A percentile compares a stretch with the other conserved stretches of the same genome.
Conservation (phyloP, 495 filamentous ascomycete genomes). For the Platismatia glauca region DNA sequence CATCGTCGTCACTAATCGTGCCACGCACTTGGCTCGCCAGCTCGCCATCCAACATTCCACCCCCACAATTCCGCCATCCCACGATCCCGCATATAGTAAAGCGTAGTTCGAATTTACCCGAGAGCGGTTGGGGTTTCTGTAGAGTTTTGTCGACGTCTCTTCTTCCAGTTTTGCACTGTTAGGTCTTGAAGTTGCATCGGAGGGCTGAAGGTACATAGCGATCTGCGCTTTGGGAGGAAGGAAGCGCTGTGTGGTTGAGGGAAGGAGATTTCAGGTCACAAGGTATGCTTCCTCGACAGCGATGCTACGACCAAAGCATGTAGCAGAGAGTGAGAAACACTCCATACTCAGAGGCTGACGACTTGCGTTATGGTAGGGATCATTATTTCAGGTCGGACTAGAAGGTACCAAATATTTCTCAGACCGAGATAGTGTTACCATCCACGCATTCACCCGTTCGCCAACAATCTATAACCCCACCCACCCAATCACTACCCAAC, state of each 20-base stretch:
- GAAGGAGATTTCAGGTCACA: conserved; percentile 14
- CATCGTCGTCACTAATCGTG: too few relatives aligned
- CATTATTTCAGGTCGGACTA: conserved; percentile 8
- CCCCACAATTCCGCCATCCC: conserved; percentile 2
- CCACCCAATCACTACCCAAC: neutral
- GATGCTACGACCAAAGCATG: neutral
- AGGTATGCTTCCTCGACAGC: conserved; percentile 10
- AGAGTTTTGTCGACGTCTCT: conserved; percentile 9
- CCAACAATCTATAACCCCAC: conserved; percentile 1
- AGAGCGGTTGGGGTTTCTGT: conserved; percentile 5
- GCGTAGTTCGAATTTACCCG: conserved; percentile 11
- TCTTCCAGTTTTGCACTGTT: conserved; percentile 10
- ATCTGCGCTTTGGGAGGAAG: conserved; percentile 20
- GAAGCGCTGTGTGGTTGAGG: conserved; percentile 24
- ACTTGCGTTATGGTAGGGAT: neutral
- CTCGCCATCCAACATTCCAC: neutral
- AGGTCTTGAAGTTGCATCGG: conserved; percentile 6
- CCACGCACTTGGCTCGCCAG: too few relatives aligned
- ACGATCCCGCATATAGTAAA: conserved; percentile 14
- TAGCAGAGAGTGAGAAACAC: neutral
- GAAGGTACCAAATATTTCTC: conserved; percentile 8
- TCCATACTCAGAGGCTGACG: conserved; percentile 1
- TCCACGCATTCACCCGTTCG: conserved; percentile 8
- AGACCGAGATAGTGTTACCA: neutral
- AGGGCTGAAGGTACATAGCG: conserved; percentile 14